Evolutionary conservation across 1,139 yeast genomes (phyloP).

Genomic region (Suhomyces guaymorum): DNA sequence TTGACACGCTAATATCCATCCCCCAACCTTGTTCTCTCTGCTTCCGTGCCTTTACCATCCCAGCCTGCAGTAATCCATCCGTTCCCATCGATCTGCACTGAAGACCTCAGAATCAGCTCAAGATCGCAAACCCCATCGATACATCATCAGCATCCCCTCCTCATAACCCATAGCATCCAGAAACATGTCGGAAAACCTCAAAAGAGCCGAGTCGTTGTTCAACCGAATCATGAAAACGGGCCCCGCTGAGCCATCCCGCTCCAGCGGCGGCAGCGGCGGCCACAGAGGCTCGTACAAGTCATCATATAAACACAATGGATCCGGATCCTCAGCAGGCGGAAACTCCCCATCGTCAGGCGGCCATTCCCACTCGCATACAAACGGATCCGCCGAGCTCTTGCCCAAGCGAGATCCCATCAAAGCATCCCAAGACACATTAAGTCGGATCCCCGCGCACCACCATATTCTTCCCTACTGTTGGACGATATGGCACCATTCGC

Average conservation of each 20-base stretch:
- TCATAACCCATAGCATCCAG: slow-evolving; percentile 4
- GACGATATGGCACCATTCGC: slow-evolving; percentile 51
- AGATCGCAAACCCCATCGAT: not conserved
- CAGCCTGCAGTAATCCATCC: no score
- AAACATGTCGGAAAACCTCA: slow-evolving; percentile 49
- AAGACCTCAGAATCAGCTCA: no score
- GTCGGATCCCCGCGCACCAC: slow-evolving; percentile 31
- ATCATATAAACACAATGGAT: slow-evolving; percentile 6
- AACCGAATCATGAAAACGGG: slow-evolving; percentile 48
- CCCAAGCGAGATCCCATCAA: slow-evolving; percentile 41
- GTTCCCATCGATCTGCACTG: no score
- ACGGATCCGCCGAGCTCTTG: slow-evolving; percentile 20
- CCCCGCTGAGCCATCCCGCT: slow-evolving; percentile 10
- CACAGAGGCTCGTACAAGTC: slow-evolving; percentile 5
- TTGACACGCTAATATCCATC: no score
- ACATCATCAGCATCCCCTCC: not conserved
- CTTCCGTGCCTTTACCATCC: no score
- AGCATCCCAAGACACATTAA: slow-evolving; percentile 35
- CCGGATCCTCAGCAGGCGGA: no score
- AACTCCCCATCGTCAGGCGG: slow-evolving; percentile 1
- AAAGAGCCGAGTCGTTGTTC: slow-evolving; percentile 51
- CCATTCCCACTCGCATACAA: slow-evolving; percentile 6
- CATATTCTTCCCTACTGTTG: slow-evolving; percentile 51
- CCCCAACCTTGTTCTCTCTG: no score
- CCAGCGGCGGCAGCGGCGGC: slow-evolving; percentile 1